Percentiles rank a stretch among this genome's conserved stretches.
phyloP scores from a whole-genome alignment of 495 filamentous ascomycete species.

The Cetradonia linearis region DNA sequence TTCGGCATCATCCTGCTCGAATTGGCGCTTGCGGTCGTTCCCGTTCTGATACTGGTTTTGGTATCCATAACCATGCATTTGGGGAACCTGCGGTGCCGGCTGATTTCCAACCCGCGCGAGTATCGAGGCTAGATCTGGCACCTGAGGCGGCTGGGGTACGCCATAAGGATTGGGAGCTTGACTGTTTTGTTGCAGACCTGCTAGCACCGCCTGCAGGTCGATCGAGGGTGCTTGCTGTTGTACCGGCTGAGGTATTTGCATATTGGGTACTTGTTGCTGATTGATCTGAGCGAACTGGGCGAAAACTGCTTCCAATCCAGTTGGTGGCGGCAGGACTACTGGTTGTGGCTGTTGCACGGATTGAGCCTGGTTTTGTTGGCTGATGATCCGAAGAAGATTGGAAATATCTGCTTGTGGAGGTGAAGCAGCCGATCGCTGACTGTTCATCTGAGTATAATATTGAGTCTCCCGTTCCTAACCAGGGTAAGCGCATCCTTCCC shows the following conservation, averaged over 20 bases:
- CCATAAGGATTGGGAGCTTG: constrained; percentile 15
- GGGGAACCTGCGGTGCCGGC: constrained; percentile 17
- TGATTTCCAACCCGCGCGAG: constrained; percentile 20
- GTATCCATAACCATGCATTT: constrained; percentile 23
- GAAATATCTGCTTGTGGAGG: constrained; percentile 36
- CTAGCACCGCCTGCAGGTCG: constrained; percentile 23
- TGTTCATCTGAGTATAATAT: constrained; percentile 35
- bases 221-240: constrained; percentile 22
- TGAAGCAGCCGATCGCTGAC: constrained; percentile 28
- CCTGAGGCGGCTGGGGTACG: constrained; percentile 8
- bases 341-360: constrained; percentile 28
- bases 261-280: constrained; percentile 26
- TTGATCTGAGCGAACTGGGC: constrained; percentile 37
- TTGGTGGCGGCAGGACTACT: constrained; percentile 26
- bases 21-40: constrained; percentile 26
- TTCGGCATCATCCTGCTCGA: constrained; percentile 23
- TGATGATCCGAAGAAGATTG: constrained; percentile 40
- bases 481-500: constrained; percentile 11
- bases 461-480: constrained; percentile 37
- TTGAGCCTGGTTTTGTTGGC: constrained; percentile 33
- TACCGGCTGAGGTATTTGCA: constrained; percentile 23
- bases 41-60: constrained; percentile 18
- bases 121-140: constrained; percentile 18
- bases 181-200: constrained; percentile 16
- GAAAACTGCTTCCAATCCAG: constrained; percentile 39